Evolutionary conservation across 164 flowering plant species (phyloP).

Genomic region (Macadamia integrifolia): DNA sequence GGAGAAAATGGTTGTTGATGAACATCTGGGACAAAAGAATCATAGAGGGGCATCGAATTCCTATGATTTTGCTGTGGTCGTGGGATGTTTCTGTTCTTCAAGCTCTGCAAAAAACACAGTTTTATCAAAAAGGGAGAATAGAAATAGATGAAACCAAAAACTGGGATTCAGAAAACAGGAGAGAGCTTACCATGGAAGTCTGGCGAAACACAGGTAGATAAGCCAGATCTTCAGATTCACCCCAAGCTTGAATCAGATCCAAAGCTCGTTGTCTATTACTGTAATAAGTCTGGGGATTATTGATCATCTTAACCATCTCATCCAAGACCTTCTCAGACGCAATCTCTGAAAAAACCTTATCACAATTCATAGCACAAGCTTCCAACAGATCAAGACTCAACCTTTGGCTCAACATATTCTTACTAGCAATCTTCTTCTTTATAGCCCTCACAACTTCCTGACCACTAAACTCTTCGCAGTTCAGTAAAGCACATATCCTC

Average conservation of each 20-base stretch:
- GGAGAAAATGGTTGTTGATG: constrained; percentile 40
- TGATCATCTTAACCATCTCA: constrained; percentile 81
- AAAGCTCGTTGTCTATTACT: constrained; percentile 40
- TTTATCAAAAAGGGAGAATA: too few relatives aligned
- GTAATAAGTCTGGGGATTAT: constrained; percentile 44
- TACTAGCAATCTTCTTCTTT: constrained; percentile 60
- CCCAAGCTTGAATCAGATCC: constrained; percentile 82
- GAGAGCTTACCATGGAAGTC: constrained; percentile 56
- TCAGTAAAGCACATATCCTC: constrained; percentile 65
- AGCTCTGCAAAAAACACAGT: constrained; percentile 39
- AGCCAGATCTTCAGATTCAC: constrained; percentile 66
- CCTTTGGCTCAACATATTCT: constrained; percentile 37
- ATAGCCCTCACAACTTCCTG: constrained; percentile 62
- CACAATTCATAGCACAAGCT: constrained; percentile 73
- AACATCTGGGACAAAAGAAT: constrained; percentile 41
- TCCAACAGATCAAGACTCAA: constrained; percentile 74
- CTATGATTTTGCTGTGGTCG: constrained; percentile 24
- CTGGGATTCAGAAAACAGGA: too few relatives aligned
- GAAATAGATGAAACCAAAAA: too few relatives aligned
- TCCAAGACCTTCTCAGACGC: constrained; percentile 93
- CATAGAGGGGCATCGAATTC: constrained; percentile 20
- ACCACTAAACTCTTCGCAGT: constrained; percentile 60
- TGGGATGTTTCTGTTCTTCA: constrained; percentile 38
- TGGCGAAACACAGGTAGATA: constrained; percentile 82
- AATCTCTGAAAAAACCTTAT: constrained; percentile 79